Evolutionary conservation across 2,329 filamentous ascomycete species (phyloP), one percentile per base, ranked within the genome.

Genomic region (Phoma herbarum): DNA sequence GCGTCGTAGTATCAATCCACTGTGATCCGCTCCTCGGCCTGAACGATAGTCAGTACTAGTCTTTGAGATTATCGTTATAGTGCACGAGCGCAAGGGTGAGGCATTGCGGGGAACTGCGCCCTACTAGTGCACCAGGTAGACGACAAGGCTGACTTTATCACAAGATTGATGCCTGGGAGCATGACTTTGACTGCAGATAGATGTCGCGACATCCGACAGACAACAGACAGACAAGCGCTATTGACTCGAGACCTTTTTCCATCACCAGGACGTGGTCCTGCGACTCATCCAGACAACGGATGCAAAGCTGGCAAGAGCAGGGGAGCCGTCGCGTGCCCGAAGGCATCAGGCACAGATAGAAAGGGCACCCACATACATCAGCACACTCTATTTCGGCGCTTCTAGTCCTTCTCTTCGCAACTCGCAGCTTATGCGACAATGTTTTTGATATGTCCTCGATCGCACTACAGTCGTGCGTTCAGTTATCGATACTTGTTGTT

Each of bases 281-380:
- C 37, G 29, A 11, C 42, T n/a, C 20, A 25, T 31, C 29, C 12
- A 50, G 39, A 48, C 23, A 42, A 45, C 29, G 22, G 3, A 26
- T 9, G 26, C 22, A 18, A n/a, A 22, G 25, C 22, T 22, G 18
- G 37, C 23, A 49, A 29, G 33, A 12, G 37, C 44, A 37, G 23
- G 28, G 26, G 31, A 48, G 37, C 35, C 10, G 12, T 60, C 39
- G 66, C 66, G 60, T 69, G 68, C 59, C 63, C 63, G 52, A 65
- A 62, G 53, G 59, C 52, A 43, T 52, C 57, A 57, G 64, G 60
- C 52, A 52, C 51, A 50, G 60, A n/a, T n/a, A 60, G 61, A 73
- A 68, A 54, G 61, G 67, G 67, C 68, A 67, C 39, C 59, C 63
- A 75, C 72, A 63, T 75, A 75, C 73, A 75, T 72, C 67, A 70